Evolutionary conservation across 345 rosid species (phyloP), one percentile per base, ranked within the genome.

Genomic region (Leavenworthia alabamica): DNA sequence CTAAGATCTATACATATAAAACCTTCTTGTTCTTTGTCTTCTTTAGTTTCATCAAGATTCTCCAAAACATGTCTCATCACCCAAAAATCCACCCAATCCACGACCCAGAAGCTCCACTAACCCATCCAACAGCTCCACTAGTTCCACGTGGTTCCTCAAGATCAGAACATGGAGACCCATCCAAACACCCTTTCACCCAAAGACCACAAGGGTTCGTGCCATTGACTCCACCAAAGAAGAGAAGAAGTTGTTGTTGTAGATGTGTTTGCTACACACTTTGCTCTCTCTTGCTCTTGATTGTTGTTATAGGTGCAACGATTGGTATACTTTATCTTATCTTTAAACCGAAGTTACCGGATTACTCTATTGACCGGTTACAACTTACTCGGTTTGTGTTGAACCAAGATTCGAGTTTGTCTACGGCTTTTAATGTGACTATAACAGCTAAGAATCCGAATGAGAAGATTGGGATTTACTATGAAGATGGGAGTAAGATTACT

Each of bases 381-480:
- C 70, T 88, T 16, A 80, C 90, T 17, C 83, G 68, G 43, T 83
- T 91, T 77, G 16, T 11, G 16, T 13, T 75, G 23, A 60, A 58
- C 40, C 35, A 47, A 28, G 57, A 83, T 12, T 64, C 83, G 19
- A 85, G 80, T 78, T 71, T 90, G 53, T 35, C 69, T 3, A 82
- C 92, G 3, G 65, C 77, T 42, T 86, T 88, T 31, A 77, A 82
- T 24, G 86, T 84, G 19, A 84, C 77, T 0, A 80, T 91, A 15
- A 84, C 84, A 0, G 89, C 96, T 1, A 67, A 36, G 19, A 91
- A 91, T 59, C 92, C 98, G 5, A 91, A 91, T 65, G 77, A 80
- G 80, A 82, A 75, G 50, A 81, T 88, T 26, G 96, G 98, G 1
- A 79, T 91, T 41, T 86, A 86, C 67, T 91, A 91, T 63, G 92